These are phyloP conservation scores for Porcisia deanei DNA, from an alignment of 208 protist genomes.

Conservation along the genomic window DNA sequence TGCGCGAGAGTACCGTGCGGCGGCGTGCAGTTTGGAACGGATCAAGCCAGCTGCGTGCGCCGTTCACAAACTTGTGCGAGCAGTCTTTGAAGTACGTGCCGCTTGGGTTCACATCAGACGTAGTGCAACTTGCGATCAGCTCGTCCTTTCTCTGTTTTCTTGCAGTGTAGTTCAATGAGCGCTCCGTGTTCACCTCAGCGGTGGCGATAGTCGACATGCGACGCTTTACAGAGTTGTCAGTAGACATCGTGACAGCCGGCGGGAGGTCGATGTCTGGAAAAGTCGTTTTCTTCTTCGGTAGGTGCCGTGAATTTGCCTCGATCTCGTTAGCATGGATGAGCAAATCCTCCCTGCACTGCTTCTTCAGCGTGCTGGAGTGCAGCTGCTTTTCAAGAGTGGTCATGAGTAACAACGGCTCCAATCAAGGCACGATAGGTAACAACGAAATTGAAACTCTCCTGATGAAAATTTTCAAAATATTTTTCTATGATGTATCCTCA, in stretches of 20 bases:
- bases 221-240: constrained; percentile 34
- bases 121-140: constrained; percentile 10
- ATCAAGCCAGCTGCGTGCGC: constrained; percentile 27
- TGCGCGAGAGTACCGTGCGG: constrained; percentile 47
- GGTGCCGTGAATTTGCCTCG: constrained; percentile 44
- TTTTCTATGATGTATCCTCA: neutral
- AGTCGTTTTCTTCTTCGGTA: constrained; percentile 64
- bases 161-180: constrained; percentile 27
- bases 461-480: neutral
- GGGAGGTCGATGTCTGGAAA: constrained; percentile 48
- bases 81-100: constrained; percentile 66
- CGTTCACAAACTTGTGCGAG: constrained; percentile 27
- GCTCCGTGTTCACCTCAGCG: constrained; percentile 8
- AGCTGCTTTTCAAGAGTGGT: constrained; percentile 64
- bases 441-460: neutral
- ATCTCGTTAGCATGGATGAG: constrained; percentile 66
- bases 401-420: constrained; percentile 31
- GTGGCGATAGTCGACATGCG: constrained; percentile 8
- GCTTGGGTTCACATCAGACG: neutral
- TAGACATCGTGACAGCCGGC: constrained; percentile 35
- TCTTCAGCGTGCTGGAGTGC: constrained; percentile 57
- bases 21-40: constrained; percentile 62
- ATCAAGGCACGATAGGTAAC: neutral
- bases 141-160: constrained; percentile 35
- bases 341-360: constrained; percentile 71